Base-by-base conservation (phyloP, 257 asterid species). In the Solanum lycopersicoides region DNA sequence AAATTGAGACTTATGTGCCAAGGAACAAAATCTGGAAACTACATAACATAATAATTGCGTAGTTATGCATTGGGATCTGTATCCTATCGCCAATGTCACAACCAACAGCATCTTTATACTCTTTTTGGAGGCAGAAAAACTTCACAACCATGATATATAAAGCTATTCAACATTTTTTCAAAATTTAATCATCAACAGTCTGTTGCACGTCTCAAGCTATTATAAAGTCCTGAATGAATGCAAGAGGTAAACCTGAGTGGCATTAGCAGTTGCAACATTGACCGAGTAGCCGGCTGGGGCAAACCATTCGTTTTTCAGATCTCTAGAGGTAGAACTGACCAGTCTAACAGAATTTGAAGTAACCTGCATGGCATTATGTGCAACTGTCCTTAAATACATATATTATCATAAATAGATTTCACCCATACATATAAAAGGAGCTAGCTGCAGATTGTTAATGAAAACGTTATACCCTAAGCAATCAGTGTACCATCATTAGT, bases 241-340 rank as follows among this genome's bases (percentile, higher is more conserved):
- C 50, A 34, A 25, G 88, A 86, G 83, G 63, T 32, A 74, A 28
- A 95, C 98, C 98, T 96, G 99, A 84, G 98, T 92, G 83, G 96
- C 93, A 92, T 95, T 96, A 86, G 99, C 98, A 32, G 98, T 96
- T 87, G 99, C 99, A 89, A 96, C 98, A 92, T 96, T 96, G 91
- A 95, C 89, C 9, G 99, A 95, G 87, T 89, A 93, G 82, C 94
- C 96, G 16, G 90, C 90, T 44, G 98, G 99, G 86, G 98, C 98
- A 89, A 56, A 76, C 99, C 99, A 96, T 89, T 95, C 97, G 47
- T 93, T 85, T 42, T 91, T 95, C 88, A 94, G 86, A 91, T 92
- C 98, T 91, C 98, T 91, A 74, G 99, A 89, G 66, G 92, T 90
- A 86, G 98, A 93, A 88, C 98, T 94, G 84, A 96, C 96, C 89